Percentiles rank a stretch among this genome's conserved stretches.
Conservation (phyloP, 2,329 filamentous ascomycete species). For the Penicillium hesseltinei region DNA sequence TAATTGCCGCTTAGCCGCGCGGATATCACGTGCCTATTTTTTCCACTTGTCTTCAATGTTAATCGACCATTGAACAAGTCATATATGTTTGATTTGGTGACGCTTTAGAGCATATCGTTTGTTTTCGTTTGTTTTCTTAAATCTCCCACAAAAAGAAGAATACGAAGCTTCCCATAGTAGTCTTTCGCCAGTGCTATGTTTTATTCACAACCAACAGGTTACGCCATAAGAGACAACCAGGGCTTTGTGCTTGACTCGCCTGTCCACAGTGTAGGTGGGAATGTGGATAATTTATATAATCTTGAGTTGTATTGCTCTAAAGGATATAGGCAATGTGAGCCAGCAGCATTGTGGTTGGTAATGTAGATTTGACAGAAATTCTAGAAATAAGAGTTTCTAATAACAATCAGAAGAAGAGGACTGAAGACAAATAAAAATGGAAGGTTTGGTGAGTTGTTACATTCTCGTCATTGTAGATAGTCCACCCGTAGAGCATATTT, state of each 20-base stretch:
- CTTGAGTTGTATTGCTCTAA: too few relatives aligned
- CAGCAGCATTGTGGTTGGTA: not conserved
- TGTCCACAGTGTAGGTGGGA: not conserved
- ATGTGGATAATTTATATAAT: not conserved
- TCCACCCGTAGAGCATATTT: slow-evolving; percentile 10
- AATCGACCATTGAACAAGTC: slow-evolving; percentile 1
- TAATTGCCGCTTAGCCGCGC: slow-evolving; percentile 26
- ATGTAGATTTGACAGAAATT: not conserved
- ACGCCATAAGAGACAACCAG: not conserved
- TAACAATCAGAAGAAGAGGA: too few relatives aligned
- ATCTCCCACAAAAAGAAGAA: too few relatives aligned
- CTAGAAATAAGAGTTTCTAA: not conserved
- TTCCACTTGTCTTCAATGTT: not conserved
- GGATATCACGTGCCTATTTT: slow-evolving; percentile 16
- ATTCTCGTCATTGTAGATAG: slow-evolving; percentile 12
- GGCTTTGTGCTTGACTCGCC: not conserved
- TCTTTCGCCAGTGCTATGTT: too few relatives aligned
- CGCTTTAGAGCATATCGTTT: not conserved
- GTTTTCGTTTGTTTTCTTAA: not conserved
- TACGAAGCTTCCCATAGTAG: not conserved
- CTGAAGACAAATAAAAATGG: not conserved
- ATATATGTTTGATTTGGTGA: slow-evolving; percentile 6
- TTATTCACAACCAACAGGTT: not conserved
- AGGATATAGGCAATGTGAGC: not conserved
- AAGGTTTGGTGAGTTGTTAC: not conserved